Evolutionary conservation across 768 basidiomycete species (phyloP), one percentile per base, ranked within the genome.

Genomic region (Xerocomellus amylosporus): DNA sequence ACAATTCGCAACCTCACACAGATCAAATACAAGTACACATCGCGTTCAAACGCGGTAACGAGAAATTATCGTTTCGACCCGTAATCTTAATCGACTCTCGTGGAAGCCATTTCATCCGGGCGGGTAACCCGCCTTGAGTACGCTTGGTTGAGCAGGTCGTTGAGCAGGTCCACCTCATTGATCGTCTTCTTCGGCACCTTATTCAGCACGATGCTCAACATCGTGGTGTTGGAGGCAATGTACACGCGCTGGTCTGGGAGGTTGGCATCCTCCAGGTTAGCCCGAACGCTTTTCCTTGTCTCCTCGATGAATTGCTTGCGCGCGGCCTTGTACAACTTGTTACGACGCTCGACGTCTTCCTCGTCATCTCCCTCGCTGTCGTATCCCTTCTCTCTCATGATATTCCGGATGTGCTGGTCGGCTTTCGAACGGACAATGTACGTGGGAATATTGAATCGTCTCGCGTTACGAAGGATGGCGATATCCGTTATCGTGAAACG

Each of bases 381-480:
- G 20, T 66, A 63, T 0, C 64, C 65, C 51, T 40, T 64, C 0
- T 69, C 62, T n/a, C 0, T 58, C 67, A 67, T 64, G 34, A 56
- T 4, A 22, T 67, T 67, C 20, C 41, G 45, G 33, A 69, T 65
- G 28, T 71, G 68, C n/a, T 64, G 66, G 49, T 74, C 72, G 0
- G 73, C 64, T 46, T 75, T 73, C 15, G 74, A 74, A 2, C 73
- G 73, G 20, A 74, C 68, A 34, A 74, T 69, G 44, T 66, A 70
- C 0, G 63, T 63, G 4, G 74, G 71, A 30, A 74, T 73, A 0
- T 65, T 59, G 58, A 65, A 71, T 4, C 59, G 64, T 28, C 50
- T 60, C 49, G 65, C 69, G 50, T 69, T 71, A 8, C 53, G 50
- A 31, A 74, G 65, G 49, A 75, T 68, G 9, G 70, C 69, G 8